Evolutionary conservation across 1,284 basidiomycete species (phyloP), one percentile per base, ranked within the genome.

Genomic region (Anthracocystis panici-leucophaei): DNA sequence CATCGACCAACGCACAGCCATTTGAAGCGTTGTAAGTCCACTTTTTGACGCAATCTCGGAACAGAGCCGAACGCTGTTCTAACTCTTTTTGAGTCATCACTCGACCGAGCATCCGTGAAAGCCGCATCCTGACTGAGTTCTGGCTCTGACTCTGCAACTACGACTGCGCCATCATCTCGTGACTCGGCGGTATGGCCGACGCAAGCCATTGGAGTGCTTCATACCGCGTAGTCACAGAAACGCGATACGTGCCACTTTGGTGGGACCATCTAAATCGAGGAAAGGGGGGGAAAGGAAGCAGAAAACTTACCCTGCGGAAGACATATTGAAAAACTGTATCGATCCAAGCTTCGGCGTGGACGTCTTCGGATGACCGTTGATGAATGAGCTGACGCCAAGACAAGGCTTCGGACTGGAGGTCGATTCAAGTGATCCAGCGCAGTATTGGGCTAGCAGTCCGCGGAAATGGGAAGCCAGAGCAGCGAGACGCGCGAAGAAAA

Each of bases 291-390:
- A 29, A 25, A 42, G 18, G 27, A 53, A 41, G 25, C 29, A 12
- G 20, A n/a, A 35, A 18, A 69, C 66, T 69, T 69, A 69, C 66
- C 56, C 66, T 63, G 66, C 56, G 33, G 66, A 69, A 46, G 65
- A 58, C 66, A 69, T 69, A 8, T 31, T 63, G n/a, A 48, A 20
- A 33, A 7, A 6, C 4, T 18, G 12, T 18, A 12, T 44, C 29
- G 21, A n/a, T 31, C 21, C 38, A 18, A 42, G 5, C 29, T 5
- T 29, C 27, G 40, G 31, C 14, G 20, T 41, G 27, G 27, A 44
- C 20, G 40, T 46, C 31, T 48, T 35, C 57, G 23, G 16, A 20
- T 27, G 33, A 31, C 8, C 55, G 45, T 41, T 12, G 16, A 25
- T 6, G 45, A 23, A 25, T 14, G 45, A 29, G 25, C 46, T 40